Evolutionary conservation across 2,329 filamentous ascomycete species (phyloP), one percentile per base, ranked within the genome.

Genomic region (Colletotrichum karsti): DNA sequence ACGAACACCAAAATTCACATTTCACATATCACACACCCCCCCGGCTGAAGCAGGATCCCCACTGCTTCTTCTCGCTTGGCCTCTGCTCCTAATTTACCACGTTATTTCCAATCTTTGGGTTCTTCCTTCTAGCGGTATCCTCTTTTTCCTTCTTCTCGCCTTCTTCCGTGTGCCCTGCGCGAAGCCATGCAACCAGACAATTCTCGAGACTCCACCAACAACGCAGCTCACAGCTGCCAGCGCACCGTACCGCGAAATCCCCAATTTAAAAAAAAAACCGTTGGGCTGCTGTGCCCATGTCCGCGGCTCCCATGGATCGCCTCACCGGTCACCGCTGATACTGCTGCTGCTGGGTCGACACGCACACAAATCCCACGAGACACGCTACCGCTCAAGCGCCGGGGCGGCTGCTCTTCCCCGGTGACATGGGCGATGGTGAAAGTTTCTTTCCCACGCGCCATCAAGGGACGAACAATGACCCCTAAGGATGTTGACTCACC

Each of bases 101-200:
- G 53, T 57, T 63, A 63, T 57, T 67, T 67, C 53, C 26, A 51
- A 57, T 63, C 51, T 53, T 53, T 26, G 28, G 26, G 35, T 35
- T 35, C n/a, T 51, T 54, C 37, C 63, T 67, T 67, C 58, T 67
- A 67, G 63, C 59, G 58, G 48, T 39, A 48, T 42, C 63, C 59
- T 67, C 58, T 63, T 63, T 63, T 67, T 63, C n/a, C 64, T 67
- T 63, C 58, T 61, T 46, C 48, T 67, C 64, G 46, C 64, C 64
- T 67, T 67, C 64, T 63, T 57, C 63, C 48, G 48, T 54, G 37
- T 44, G n/a, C n/a, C n/a, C 63, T 56, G 41, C 50, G 33, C 51
- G 35, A 54, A 62, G 62, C 50, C 41, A 44, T 44, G 41, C n/a
- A n/a, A n/a, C 46, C 46, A 24, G 26, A 48, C 24, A 50, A 12